Evolutionary conservation across 1,139 yeast species (phyloP).

Genomic region (Suhomyces bribrorum): DNA sequence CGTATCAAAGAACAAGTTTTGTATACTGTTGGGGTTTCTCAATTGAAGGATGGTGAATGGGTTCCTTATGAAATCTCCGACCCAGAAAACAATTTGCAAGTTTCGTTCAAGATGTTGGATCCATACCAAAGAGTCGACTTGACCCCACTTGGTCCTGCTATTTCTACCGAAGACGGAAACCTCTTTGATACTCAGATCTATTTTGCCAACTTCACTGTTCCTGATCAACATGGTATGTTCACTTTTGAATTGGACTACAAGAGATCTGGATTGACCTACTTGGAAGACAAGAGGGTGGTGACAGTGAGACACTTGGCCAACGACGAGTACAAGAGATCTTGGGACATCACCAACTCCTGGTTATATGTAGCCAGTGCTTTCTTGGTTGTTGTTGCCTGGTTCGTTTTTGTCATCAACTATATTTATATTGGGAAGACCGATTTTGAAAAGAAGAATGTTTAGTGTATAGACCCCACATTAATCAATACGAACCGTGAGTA

Average conservation of each 20-base stretch:
- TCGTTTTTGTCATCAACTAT: conserved; percentile 69
- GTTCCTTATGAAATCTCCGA: conserved; percentile 54
- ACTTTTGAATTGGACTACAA: conserved; percentile 80
- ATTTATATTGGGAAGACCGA: conserved; percentile 46
- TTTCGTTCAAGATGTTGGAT: conserved; percentile 87
- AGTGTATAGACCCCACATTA: conserved; percentile 8
- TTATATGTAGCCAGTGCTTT: conserved; percentile 75
- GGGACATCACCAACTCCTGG: conserved; percentile 94
- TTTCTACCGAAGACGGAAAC: conserved; percentile 46
- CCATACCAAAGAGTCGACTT: conserved; percentile 86
- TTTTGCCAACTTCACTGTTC: conserved; percentile 60
- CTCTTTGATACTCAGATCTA: conserved; percentile 43
- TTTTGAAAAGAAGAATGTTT: conserved; percentile 33
- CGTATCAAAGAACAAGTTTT: conserved; percentile 70
- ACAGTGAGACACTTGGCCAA: conserved; percentile 94
- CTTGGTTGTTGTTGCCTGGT: conserved; percentile 74
- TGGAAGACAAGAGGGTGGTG: conserved; percentile 67
- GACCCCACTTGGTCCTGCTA: conserved; percentile 43
- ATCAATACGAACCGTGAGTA: too few species aligned
- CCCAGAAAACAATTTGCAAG: conserved; percentile 63
- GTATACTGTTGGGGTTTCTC: conserved; percentile 66
- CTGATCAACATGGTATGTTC: conserved; percentile 97
- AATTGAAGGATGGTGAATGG: conserved; percentile 68
- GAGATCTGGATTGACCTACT: conserved; percentile 73
- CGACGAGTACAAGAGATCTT: conserved; percentile 91